Evolutionary conservation across 257 asterid genomes (phyloP).

Genomic region (Nicotiana paniculata): DNA sequence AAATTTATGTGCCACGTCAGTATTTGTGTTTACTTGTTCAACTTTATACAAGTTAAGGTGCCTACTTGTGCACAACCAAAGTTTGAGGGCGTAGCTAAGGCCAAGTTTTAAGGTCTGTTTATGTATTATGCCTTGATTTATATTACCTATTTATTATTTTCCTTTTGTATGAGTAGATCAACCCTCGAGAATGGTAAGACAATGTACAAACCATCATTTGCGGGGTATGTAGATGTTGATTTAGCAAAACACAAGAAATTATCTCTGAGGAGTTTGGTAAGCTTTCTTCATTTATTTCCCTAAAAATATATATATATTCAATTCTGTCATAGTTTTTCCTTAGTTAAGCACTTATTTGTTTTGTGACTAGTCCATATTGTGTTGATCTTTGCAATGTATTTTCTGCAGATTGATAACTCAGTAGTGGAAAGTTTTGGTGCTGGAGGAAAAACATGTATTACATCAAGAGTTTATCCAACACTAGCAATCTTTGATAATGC

Average conservation of each 20-base stretch:
- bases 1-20: too few relatives aligned
- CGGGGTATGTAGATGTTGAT: conserved; percentile 29
- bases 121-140: too few relatives aligned
- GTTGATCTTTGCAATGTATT: neutral
- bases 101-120: too few relatives aligned
- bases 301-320: too few relatives aligned
- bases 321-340: too few relatives aligned
- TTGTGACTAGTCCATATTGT: too few relatives aligned
- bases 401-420: conserved; percentile 33
- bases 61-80: too few relatives aligned
- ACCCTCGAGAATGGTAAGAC: conserved; percentile 6
- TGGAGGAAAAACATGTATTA: conserved; percentile 33
- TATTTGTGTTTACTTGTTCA: too few relatives aligned
- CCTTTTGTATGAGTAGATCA: conserved; percentile 12
- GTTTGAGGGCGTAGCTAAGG: too few relatives aligned
- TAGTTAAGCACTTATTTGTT: neutral
- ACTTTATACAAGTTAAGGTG: too few relatives aligned
- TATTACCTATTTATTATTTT: neutral
- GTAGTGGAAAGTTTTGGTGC: conserved; percentile 41
- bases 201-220: conserved; percentile 34
- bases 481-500: conserved; percentile 22
- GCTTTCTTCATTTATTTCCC: too few relatives aligned
- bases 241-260: conserved; percentile 22
- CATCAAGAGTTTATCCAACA: conserved; percentile 39
- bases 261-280: conserved; percentile 32